Percentiles rank a stretch among this genome's conserved stretches.
Evolutionary conservation across 768 basidiomycete species (phyloP).

Genomic region (Leccinum disarticulatum): DNA sequence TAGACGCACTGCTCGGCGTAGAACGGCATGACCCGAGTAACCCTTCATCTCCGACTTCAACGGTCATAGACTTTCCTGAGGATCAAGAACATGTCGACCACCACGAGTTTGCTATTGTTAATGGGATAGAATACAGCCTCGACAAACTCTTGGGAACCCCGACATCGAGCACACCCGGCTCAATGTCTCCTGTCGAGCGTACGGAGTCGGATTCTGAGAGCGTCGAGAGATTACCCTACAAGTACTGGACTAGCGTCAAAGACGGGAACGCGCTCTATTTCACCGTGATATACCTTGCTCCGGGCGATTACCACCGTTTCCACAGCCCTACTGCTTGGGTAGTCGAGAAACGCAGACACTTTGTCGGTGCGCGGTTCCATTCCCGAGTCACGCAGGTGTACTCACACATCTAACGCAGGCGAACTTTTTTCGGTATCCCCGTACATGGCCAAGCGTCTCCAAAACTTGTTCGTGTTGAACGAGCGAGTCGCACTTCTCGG

Average conservation of each 20-base stretch:
- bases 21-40: constrained; percentile 47
- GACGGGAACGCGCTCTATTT: constrained; percentile 88
- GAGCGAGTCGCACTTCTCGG: constrained; percentile 96
- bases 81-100: constrained; percentile 72
- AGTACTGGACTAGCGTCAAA: constrained; percentile 59
- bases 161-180: constrained; percentile 41
- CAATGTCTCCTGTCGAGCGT: constrained; percentile 30
- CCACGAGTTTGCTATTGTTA: constrained; percentile 91
- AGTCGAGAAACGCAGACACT: constrained; percentile 92
- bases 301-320: constrained; percentile 98
- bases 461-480: constrained; percentile 96
- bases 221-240: constrained; percentile 40
- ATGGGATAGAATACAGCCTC: constrained; percentile 96
- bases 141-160: constrained; percentile 76
- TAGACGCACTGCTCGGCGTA: constrained; percentile 88
- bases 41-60: constrained; percentile 41
- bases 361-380: constrained; percentile 63
- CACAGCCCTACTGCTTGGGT: constrained; percentile 97
- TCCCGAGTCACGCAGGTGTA: background rate
- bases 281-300: constrained; percentile 94
- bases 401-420: constrained; percentile 41
- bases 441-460: constrained; percentile 88
- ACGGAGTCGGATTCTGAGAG: constrained; percentile 21
- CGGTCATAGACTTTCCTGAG: constrained; percentile 40
- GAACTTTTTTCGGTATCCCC: constrained; percentile 97